A percentile compares a stretch with the other conserved stretches of the same genome.
phyloP scores from a whole-genome alignment of 345 rosid genomes.

The Brassica incana region DNA sequence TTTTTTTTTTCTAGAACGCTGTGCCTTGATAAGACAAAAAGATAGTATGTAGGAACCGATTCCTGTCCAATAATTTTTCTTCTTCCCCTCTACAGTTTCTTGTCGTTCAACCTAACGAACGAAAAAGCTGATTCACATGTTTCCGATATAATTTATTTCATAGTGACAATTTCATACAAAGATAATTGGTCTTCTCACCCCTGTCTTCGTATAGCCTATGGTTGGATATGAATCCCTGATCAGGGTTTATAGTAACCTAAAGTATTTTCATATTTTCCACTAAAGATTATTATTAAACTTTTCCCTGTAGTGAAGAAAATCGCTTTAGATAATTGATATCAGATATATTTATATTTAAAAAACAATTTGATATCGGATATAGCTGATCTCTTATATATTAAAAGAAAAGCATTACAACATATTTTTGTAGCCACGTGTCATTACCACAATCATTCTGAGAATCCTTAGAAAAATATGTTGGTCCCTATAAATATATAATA shows the following conservation, averaged over 20 bases:
- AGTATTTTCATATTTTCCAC: neutral
- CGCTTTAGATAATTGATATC: constrained; percentile 20
- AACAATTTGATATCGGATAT: constrained; percentile 4
- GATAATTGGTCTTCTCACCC: constrained; percentile 23
- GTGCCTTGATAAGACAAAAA: constrained; percentile 40
- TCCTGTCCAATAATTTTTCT: constrained; percentile 1
- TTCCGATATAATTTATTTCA: constrained; percentile 7
- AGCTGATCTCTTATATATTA: neutral
- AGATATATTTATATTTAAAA: neutral
- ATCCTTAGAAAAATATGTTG: too few relatives aligned
- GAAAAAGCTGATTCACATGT: constrained; percentile 24
- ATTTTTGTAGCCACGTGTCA: too few relatives aligned
- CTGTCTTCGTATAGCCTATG: neutral
- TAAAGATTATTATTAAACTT: constrained; percentile 5
- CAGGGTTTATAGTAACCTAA: constrained; percentile 30
- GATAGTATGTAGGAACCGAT: constrained; percentile 18
- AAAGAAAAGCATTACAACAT: too few relatives aligned
- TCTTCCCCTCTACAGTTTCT: neutral
- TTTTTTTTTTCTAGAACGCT: constrained; percentile 21
- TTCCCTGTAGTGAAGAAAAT: constrained; percentile 4
- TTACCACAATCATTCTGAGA: too few relatives aligned
- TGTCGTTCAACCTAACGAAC: constrained; percentile 32
- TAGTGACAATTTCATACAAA: neutral
- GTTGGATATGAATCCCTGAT: constrained; percentile 10
- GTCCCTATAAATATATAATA: too few relatives aligned